Base-by-base conservation (phyloP, 345 rosid genomes). In the Cardamine occulta region DNA sequence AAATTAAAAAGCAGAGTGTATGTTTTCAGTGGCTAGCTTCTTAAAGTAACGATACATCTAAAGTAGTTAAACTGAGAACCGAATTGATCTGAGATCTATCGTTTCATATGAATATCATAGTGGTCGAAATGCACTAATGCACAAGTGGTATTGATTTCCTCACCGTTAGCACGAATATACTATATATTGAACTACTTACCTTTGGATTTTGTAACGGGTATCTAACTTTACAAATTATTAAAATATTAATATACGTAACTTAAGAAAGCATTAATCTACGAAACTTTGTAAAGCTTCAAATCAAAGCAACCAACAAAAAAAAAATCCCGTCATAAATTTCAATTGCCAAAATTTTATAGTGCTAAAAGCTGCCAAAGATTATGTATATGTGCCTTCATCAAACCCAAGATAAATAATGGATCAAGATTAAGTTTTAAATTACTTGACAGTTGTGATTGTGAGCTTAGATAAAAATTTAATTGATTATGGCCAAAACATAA, bases 401-500 rank as follows among this genome's bases (percentile, higher is more conserved):
- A 42, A 68, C 49, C 47, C 5, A 70, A 42, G 11, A 69, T 57
- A 29, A 19, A 1, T 74, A 19, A 1, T 74, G 45, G 54, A 58
- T 29, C 68, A 51, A 60, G 37, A 54, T 54, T 53, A 42, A 6
- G 0, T 8, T 39, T 53, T 64, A 3, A 42, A 31, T 31, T 31
- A 55, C 74, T 69, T 54, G 58, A 69, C 23, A 18, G 13, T 31
- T 61, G 44, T 31, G 35, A 75, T 48, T 48, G 28, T 49, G 28
- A 17, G 37, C 62, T 58, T 51, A 2, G 40, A 18, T 42, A 34
- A 51, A 60, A 24, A 26, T 32, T 66, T 44, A 32, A 31, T 37
- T 15, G 1, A 51, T 51, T 7, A 37, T 61, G 47, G 56, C 47
- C 55, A 42, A 76, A 76, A 76, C 75, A 69, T 35, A 76, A 76